Percentiles rank a stretch among this genome's conserved stretches.
phyloP scores from a whole-genome alignment of 106 monocot species.

The Posidonia australis region DNA sequence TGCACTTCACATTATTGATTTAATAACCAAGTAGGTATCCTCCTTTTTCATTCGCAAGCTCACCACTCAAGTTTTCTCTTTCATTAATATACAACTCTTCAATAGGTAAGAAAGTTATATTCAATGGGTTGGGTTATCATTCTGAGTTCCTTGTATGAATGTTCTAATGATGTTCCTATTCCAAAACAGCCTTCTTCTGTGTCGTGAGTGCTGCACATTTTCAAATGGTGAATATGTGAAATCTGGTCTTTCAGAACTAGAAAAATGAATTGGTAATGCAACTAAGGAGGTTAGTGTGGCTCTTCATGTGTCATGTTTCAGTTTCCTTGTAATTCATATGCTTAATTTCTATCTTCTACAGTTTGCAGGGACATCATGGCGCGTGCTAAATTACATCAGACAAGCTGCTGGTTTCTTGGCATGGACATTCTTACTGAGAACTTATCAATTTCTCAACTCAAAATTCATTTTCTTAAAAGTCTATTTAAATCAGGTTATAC shows the following conservation, averaged over 20 bases:
- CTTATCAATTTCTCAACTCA: background rate
- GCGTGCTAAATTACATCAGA: too few relatives aligned
- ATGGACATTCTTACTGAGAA: slow-evolving; percentile 16
- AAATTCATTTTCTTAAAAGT: too few relatives aligned
- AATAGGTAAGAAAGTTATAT: slow-evolving; percentile 55
- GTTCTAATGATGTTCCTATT: background rate
- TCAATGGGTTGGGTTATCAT: background rate
- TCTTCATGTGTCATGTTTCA: too few relatives aligned
- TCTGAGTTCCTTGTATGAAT: background rate
- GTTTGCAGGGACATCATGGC: too few relatives aligned
- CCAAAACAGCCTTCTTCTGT: slow-evolving; percentile 49
- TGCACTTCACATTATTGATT: background rate
- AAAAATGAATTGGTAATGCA: slow-evolving; percentile 64
- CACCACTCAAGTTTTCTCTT: slow-evolving; percentile 71
- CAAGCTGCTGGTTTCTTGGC: slow-evolving; percentile 93
- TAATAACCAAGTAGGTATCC: slow-evolving; percentile 50
- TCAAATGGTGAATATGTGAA: slow-evolving; percentile 95
- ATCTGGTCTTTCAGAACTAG: slow-evolving; percentile 69
- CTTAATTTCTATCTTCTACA: background rate
- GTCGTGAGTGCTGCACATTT: slow-evolving; percentile 93
- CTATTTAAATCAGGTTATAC: slow-evolving; percentile 52
- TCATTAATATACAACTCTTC: slow-evolving; percentile 82
- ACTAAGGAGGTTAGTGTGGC: slow-evolving; percentile 61
- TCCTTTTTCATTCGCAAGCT: slow-evolving; percentile 80
- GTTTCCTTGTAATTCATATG: background rate